Conservation (phyloP, 768 basidiomycete species). For the Gloeopeniophorella convolvens region DNA sequence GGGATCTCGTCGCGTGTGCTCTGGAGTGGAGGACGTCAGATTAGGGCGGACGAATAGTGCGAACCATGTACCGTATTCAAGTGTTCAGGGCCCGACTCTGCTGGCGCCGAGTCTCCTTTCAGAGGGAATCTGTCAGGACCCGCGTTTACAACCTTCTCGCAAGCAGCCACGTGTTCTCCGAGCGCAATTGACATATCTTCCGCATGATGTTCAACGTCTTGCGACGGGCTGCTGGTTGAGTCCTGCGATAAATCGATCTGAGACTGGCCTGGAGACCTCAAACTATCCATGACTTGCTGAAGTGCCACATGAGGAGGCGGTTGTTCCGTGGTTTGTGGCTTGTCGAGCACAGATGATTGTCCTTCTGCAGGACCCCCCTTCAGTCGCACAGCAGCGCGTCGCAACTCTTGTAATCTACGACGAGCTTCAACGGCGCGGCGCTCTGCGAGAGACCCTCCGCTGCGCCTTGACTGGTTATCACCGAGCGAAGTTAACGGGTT, state of each 20-base stretch:
- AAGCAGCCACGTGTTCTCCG: no score
- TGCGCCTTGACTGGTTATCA: background rate
- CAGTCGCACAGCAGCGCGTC: constrained; percentile 3
- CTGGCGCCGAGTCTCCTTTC: no score
- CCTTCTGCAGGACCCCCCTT: background rate
- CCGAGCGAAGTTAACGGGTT: background rate
- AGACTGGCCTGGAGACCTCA: constrained; percentile 3
- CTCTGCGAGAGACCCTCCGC: constrained; percentile 2
- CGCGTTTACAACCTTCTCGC: no score
- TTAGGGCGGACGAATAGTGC: background rate
- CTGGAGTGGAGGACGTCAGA: background rate
- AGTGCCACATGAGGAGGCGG: constrained; percentile 3
- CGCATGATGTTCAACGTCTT: background rate
- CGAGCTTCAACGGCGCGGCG: constrained; percentile 12
- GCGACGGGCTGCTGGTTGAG: background rate
- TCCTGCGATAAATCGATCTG: background rate
- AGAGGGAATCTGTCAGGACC: no score
- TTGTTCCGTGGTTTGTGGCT: constrained; percentile 1
- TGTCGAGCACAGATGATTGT: background rate
- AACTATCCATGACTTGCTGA: background rate
- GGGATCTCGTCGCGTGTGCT: constrained; percentile 13
- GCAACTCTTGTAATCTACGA: constrained; percentile 7
- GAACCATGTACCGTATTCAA: background rate
- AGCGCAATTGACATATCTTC: background rate
- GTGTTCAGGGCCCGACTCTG: no score